A percentile compares a stretch with the other conserved stretches of the same genome.
Evolutionary conservation across 2,329 filamentous ascomycete genomes (phyloP).

Genomic region (Aspergillus bombycis): DNA sequence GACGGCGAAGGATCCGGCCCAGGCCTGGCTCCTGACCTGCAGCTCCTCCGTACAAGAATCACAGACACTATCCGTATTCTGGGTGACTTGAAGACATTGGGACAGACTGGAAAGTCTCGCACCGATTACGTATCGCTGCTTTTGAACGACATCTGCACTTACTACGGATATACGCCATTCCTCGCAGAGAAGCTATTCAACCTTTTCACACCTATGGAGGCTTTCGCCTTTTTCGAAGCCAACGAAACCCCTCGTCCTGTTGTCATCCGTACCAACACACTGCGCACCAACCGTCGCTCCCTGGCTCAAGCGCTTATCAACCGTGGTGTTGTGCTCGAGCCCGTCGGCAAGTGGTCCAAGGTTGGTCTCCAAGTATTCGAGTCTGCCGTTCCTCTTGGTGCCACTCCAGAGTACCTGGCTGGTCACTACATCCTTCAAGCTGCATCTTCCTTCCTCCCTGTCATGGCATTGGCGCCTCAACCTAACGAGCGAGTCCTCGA

Average conservation of each 20-base stretch:
- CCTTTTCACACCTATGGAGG: constrained; percentile 89
- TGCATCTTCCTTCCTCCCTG: constrained; percentile 92
- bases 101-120: constrained; percentile 77
- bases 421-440: constrained; percentile 98
- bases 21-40: constrained; percentile 82
- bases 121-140: constrained; percentile 87
- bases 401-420: constrained; percentile 94
- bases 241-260: constrained; percentile 94
- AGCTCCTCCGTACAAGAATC: constrained; percentile 84
- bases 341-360: constrained; percentile 98
- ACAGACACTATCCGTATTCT: constrained; percentile 91
- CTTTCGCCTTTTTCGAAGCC: constrained; percentile 97
- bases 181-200: constrained; percentile 95
- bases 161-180: constrained; percentile 94
- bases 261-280: constrained; percentile 95
- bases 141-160: constrained; percentile 88
- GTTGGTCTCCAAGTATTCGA: constrained; percentile 97
- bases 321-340: constrained; percentile 92
- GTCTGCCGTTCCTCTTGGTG: constrained; percentile 81
- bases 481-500: constrained; percentile 90
- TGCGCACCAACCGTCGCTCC: constrained; percentile 75
- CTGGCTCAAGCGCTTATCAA: constrained; percentile 94
- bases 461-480: constrained; percentile 95
- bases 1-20: constrained; percentile 58
- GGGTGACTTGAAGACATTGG: constrained; percentile 81